Evolutionary conservation across 345 rosid genomes (phyloP).

Genomic region (Eucalyptus camaldulensis): DNA sequence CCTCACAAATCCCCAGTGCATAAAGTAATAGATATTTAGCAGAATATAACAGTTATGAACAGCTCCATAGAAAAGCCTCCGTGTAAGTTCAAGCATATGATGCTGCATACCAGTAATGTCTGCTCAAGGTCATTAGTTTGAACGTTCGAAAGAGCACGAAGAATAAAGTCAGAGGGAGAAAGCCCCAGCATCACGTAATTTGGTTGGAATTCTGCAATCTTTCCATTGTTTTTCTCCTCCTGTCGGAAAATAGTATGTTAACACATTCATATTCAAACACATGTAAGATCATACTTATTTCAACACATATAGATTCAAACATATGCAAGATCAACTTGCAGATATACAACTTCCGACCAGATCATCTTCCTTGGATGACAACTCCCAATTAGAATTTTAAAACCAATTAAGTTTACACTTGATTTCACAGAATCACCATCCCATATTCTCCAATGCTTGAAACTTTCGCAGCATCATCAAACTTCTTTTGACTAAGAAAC

Average conservation of each 20-base stretch:
- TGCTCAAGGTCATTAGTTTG: slow-evolving; percentile 84
- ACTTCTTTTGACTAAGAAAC: background rate
- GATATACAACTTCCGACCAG: background rate
- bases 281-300: background rate
- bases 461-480: background rate
- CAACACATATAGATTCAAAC: background rate
- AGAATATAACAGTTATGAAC: background rate
- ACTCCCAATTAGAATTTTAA: background rate
- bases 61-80: background rate
- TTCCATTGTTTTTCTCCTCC: slow-evolving; percentile 67
- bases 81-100: background rate
- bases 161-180: slow-evolving; percentile 72
- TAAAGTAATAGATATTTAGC: background rate
- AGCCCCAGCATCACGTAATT: slow-evolving; percentile 63
- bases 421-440: background rate
- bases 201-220: slow-evolving; percentile 42
- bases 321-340: background rate
- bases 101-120: slow-evolving; percentile 60
- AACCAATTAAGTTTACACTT: background rate
- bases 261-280: background rate
- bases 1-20: background rate
- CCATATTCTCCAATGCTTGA: background rate
- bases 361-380: background rate
- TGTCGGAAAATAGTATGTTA: slow-evolving; percentile 5
- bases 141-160: slow-evolving; percentile 55